Percentiles rank a stretch among this genome's conserved stretches.
These are phyloP conservation scores for Aspergillus ochraceus DNA, from an alignment of 2,329 filamentous ascomycete species.

Conservation along the genomic window DNA sequence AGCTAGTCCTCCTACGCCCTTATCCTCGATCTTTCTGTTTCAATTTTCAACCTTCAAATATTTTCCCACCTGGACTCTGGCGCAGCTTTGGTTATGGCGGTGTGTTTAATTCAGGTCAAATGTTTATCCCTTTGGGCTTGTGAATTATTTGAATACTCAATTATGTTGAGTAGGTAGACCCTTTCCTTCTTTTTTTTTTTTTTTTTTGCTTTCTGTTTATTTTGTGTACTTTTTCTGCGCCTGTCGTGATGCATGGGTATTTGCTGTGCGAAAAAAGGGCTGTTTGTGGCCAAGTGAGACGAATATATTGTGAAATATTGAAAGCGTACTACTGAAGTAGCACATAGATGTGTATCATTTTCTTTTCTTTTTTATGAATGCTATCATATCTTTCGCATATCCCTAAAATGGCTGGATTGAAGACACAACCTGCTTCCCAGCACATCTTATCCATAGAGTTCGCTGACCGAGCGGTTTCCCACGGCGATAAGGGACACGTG, in stretches of 20 bases:
- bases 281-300: neutral
- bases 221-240: neutral
- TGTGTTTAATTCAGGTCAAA: neutral
- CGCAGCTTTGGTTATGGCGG: neutral
- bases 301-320: too few species aligned
- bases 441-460: too few species aligned
- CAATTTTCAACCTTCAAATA: neutral
- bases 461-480: too few species aligned
- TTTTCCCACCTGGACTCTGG: neutral
- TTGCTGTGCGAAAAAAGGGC: neutral
- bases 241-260: neutral
- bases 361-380: too few species aligned
- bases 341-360: too few species aligned
- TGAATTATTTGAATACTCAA: neutral
- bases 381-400: too few species aligned
- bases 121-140: neutral
- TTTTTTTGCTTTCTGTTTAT: neutral
- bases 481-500: too few species aligned
- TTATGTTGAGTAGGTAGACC: neutral
- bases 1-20: conserved; percentile 1
- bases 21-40: conserved; percentile 10
- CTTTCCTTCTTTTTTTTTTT: neutral
- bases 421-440: too few species aligned
- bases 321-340: too few species aligned
- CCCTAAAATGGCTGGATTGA: too few species aligned